phyloP scores from a whole-genome alignment of 2,329 filamentous ascomycete species.

The Aphanoascus verrucosus region DNA sequence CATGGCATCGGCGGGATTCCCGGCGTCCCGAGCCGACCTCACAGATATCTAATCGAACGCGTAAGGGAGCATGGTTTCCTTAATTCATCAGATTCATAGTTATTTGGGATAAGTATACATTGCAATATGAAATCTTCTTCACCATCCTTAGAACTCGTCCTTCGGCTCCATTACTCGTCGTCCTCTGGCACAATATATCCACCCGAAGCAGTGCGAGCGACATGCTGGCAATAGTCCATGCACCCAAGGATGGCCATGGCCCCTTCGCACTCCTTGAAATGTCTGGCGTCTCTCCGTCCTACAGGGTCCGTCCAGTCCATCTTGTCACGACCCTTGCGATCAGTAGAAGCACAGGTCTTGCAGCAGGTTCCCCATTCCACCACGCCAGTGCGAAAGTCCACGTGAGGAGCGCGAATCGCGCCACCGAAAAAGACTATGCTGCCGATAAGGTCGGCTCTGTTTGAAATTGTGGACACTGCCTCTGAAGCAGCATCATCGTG shows the following conservation, averaged over 20 bases:
- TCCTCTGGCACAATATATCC: background rate
- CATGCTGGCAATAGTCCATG: constrained; percentile 10
- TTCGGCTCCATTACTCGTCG: background rate
- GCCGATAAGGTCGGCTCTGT: constrained; percentile 6
- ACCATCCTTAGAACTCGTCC: too few species aligned
- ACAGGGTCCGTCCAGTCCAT: constrained; percentile 3
- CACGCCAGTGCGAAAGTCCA: background rate
- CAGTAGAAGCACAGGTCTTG: background rate
- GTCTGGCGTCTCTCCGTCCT: background rate
- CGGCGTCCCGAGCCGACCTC: background rate
- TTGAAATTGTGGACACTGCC: background rate
- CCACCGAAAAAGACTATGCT: constrained; percentile 2
- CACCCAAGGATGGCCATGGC: constrained; percentile 3
- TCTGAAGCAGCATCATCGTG: background rate
- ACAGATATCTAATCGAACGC: background rate
- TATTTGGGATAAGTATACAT: background rate
- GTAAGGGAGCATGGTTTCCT: too few species aligned
- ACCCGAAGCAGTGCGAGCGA: constrained; percentile 1
- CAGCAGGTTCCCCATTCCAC: constrained; percentile 8
- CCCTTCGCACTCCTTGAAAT: background rate
- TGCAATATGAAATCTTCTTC: too few species aligned
- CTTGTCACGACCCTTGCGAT: background rate
- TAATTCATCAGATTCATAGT: background rate
- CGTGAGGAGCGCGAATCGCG: constrained; percentile 2
- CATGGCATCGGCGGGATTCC: background rate